These are phyloP conservation scores for Colletotrichum lentis DNA, from an alignment of 2,329 filamentous ascomycete species.

Conservation along the genomic window DNA sequence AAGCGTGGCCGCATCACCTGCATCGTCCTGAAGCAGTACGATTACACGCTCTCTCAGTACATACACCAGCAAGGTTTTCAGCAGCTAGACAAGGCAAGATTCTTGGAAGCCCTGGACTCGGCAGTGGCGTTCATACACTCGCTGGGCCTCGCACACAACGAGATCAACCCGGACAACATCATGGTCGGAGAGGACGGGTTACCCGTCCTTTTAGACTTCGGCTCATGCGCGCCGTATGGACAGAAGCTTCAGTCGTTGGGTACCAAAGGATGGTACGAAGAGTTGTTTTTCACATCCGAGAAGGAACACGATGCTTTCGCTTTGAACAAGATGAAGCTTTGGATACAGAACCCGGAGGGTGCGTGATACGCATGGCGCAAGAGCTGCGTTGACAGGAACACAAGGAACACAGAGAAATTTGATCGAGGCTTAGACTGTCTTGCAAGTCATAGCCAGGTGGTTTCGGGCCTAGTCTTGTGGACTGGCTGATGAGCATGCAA, in stretches of 20 bases:
- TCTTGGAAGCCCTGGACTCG: background rate
- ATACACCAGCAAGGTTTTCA: background rate
- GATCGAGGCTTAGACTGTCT: too few species aligned
- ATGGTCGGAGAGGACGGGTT: slow-evolving; percentile 39
- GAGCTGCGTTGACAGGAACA: too few species aligned
- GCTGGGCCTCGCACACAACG: slow-evolving; percentile 44
- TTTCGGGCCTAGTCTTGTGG: too few species aligned
- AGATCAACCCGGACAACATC: slow-evolving; percentile 43
- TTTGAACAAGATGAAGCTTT: slow-evolving; percentile 29
- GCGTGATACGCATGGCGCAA: too few species aligned
- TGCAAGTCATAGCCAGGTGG: too few species aligned
- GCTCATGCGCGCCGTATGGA: slow-evolving; percentile 39
- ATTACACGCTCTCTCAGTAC: background rate
- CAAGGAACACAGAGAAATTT: too few species aligned
- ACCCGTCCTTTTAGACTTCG: slow-evolving; percentile 44
- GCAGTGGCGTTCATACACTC: slow-evolving; percentile 18
- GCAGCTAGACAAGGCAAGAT: background rate
- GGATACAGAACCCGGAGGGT: slow-evolving; percentile 8
- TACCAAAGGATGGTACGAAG: slow-evolving; percentile 36
- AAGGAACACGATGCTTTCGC: slow-evolving; percentile 33
- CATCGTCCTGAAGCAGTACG: background rate
- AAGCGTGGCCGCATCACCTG: background rate
- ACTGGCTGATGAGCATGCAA: too few species aligned
- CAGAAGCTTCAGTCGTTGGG: slow-evolving; percentile 27
- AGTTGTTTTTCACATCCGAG: slow-evolving; percentile 31